A percentile compares a stretch with the other conserved stretches of the same genome.
These are phyloP conservation scores for Cutaneotrichosporon dermatis DNA, from an alignment of 1,284 basidiomycete species.

Conservation along the genomic window DNA sequence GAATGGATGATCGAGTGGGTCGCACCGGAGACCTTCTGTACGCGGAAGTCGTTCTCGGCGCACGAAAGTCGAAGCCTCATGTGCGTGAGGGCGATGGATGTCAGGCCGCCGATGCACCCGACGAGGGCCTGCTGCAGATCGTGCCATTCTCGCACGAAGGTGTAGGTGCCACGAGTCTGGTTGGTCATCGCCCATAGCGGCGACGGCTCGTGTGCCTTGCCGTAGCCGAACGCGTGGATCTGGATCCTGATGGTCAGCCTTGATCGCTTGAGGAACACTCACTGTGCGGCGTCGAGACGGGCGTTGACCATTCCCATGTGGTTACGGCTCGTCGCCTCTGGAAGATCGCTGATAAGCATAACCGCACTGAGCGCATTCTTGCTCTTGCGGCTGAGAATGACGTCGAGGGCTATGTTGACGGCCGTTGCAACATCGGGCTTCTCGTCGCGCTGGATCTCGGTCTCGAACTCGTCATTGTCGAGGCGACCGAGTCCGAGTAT, in stretches of 20 bases:
- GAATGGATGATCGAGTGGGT: constrained; percentile 74
- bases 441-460: constrained; percentile 74
- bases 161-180: constrained; percentile 94
- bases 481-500: constrained; percentile 54
- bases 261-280: no score
- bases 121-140: constrained; percentile 82
- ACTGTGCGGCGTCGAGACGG: constrained; percentile 87
- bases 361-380: constrained; percentile 86
- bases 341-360: constrained; percentile 84
- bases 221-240: constrained; percentile 94
- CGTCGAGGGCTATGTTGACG: constrained; percentile 89
- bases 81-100: constrained; percentile 80
- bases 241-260: constrained; percentile 59
- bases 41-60: constrained; percentile 68
- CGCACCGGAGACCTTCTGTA: constrained; percentile 84
- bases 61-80: constrained; percentile 78
- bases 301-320: constrained; percentile 97
- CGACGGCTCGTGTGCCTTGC: constrained; percentile 90
- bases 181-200: constrained; percentile 99
- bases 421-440: constrained; percentile 92
- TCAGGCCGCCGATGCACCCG: constrained; percentile 88
- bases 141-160: constrained; percentile 91
- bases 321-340: constrained; percentile 82
- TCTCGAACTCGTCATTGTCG: constrained; percentile 57
- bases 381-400: constrained; percentile 84